Evolutionary conservation across 495 filamentous ascomycete genomes (phyloP).

Genomic region (Bacidia rubella): DNA sequence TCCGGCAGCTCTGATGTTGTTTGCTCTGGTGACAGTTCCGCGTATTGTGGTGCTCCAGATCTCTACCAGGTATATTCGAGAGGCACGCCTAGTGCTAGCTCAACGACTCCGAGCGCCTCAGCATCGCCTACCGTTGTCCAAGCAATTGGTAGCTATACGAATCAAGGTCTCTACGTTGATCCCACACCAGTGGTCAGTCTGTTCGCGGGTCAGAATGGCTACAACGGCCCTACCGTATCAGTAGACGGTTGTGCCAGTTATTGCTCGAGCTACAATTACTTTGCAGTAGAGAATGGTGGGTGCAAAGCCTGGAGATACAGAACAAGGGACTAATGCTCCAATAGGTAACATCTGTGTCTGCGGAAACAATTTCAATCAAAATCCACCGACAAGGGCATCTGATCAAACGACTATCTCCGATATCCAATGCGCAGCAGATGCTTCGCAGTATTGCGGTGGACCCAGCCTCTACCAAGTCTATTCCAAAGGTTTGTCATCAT

Average conservation of each 20-base stretch:
- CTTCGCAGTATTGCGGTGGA: not conserved
- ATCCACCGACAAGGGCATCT: not conserved
- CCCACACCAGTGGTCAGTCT: too few species aligned
- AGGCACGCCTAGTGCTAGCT: not conserved
- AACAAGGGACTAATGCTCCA: too few species aligned
- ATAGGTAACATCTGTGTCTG: not conserved
- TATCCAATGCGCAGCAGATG: not conserved
- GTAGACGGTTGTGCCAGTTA: not conserved
- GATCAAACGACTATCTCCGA: not conserved
- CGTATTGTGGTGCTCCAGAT: not conserved
- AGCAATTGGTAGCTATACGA: not conserved
- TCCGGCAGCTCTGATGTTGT: not conserved
- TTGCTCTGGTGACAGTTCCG: not conserved
- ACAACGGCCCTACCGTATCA: not conserved
- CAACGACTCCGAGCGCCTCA: not conserved
- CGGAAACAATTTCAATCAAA: not conserved
- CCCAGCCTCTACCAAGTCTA: not conserved
- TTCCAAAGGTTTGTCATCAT: not conserved
- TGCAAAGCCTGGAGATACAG: not conserved
- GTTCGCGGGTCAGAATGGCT: not conserved
- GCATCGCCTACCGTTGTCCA: not conserved
- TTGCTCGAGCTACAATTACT: not conserved
- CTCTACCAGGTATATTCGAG: not conserved
- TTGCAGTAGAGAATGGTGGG: slow-evolving; percentile 2
- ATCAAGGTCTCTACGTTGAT: not conserved